Conservation (phyloP, 306 rosid species). For the Glycine soja region DNA sequence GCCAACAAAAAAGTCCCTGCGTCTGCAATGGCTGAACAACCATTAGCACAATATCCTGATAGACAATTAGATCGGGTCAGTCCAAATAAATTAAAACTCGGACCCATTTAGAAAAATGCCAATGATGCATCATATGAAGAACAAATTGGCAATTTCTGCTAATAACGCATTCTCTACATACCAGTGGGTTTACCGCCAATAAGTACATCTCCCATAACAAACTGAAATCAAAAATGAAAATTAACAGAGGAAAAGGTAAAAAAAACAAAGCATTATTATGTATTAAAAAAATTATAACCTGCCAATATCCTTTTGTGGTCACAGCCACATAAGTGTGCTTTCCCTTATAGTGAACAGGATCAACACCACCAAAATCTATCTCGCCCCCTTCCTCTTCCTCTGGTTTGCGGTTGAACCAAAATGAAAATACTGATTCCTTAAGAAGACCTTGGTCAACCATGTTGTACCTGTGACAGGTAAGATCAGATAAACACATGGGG, state of each 20-base stretch:
- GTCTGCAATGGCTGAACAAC: constrained; percentile 91
- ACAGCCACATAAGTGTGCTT: constrained; percentile 88
- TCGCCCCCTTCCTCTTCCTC: constrained; percentile 86
- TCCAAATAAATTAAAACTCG: constrained; percentile 8
- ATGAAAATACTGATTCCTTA: constrained; percentile 81
- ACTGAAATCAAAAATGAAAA: constrained; percentile 50
- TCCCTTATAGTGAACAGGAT: constrained; percentile 84
- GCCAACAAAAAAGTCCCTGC: constrained; percentile 94
- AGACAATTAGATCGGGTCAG: constrained; percentile 42
- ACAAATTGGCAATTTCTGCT: not conserved
- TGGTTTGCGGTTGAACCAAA: constrained; percentile 88
- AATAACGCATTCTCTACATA: constrained; percentile 47
- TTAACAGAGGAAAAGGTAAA: constrained; percentile 6
- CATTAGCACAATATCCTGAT: constrained; percentile 75
- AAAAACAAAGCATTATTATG: not conserved
- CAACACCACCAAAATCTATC: constrained; percentile 93
- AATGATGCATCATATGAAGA: constrained; percentile 24
- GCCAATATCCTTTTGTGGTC: constrained; percentile 90
- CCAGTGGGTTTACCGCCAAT: constrained; percentile 76
- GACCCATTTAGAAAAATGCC: not conserved
- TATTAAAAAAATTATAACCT: constrained; percentile 54
- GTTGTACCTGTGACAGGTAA: constrained; percentile 72
- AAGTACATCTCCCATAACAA: constrained; percentile 86
- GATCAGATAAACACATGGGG: constrained; percentile 22
- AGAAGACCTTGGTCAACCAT: constrained; percentile 83